phyloP scores from a whole-genome alignment of 2,329 filamentous ascomycete genomes.

The Zelopaecilomyces penicillatus region DNA sequence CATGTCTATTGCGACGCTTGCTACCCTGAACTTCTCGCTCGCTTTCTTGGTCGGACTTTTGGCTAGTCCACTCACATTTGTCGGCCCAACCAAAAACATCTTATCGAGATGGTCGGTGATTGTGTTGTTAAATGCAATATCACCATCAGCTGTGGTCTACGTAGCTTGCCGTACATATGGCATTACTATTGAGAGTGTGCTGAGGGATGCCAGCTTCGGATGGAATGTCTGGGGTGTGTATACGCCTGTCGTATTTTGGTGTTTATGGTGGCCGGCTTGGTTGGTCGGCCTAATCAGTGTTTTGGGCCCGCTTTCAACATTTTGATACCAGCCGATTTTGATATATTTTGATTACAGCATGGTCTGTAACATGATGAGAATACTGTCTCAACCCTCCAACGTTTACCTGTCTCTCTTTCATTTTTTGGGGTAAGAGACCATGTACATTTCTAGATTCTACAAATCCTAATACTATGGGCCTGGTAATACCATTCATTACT shows the following conservation, averaged over 20 bases:
- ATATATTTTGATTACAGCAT: too few relatives aligned
- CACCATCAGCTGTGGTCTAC: slow-evolving; percentile 50
- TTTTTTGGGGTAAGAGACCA: background rate
- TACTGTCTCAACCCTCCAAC: too few relatives aligned
- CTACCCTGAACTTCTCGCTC: slow-evolving; percentile 91
- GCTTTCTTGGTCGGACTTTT: slow-evolving; percentile 77
- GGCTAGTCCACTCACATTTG: slow-evolving; percentile 71
- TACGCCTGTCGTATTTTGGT: slow-evolving; percentile 84
- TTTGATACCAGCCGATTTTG: too few relatives aligned
- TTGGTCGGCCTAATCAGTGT: slow-evolving; percentile 53
- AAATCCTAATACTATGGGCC: too few relatives aligned
- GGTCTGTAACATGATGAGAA: too few relatives aligned
- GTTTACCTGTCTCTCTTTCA: too few relatives aligned
- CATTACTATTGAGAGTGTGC: slow-evolving; percentile 44
- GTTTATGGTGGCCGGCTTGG: slow-evolving; percentile 94
- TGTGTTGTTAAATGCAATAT: slow-evolving; percentile 48
- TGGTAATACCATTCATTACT: too few relatives aligned
- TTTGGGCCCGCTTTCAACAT: slow-evolving; percentile 29
- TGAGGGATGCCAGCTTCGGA: slow-evolving; percentile 70
- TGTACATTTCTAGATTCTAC: slow-evolving; percentile 1
- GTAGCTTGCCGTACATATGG: slow-evolving; percentile 34
- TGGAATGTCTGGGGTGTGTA: slow-evolving; percentile 89
- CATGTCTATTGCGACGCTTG: slow-evolving; percentile 83
- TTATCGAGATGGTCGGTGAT: slow-evolving; percentile 34
- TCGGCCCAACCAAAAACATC: slow-evolving; percentile 39